phyloP scores from a whole-genome alignment of 2,329 filamentous ascomycete genomes.

The Aureobasidium mangrovei region DNA sequence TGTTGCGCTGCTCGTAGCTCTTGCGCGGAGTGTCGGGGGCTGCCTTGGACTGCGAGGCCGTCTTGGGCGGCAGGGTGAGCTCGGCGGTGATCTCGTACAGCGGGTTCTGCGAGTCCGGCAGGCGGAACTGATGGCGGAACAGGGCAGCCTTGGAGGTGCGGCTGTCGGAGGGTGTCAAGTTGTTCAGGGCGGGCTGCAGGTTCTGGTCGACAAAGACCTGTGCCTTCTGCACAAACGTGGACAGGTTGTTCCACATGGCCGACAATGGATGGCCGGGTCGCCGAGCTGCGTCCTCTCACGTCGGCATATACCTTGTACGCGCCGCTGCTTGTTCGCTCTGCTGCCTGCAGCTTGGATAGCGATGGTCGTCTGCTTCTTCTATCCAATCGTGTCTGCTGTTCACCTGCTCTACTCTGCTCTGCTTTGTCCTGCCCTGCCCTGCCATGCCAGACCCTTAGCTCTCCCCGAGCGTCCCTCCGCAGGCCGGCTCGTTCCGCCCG shows the following conservation, averaged over 20 bases:
- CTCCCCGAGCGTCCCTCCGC: too few species aligned
- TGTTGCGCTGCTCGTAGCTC: slow-evolving; percentile 55
- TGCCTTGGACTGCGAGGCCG: slow-evolving; percentile 29
- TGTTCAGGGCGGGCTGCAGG: slow-evolving; percentile 48
- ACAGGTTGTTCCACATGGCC: slow-evolving; percentile 55
- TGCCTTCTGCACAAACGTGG: slow-evolving; percentile 87
- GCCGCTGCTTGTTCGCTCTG: too few species aligned
- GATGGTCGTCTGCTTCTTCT: too few species aligned
- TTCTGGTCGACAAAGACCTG: slow-evolving; percentile 91
- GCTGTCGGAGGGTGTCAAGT: slow-evolving; percentile 59
- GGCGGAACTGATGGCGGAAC: slow-evolving; percentile 93
- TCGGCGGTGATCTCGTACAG: slow-evolving; percentile 95
- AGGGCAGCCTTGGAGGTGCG: slow-evolving; percentile 85
- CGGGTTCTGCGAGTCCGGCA: slow-evolving; percentile 84
- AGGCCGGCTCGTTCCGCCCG: too few species aligned
- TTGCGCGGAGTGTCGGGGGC: slow-evolving; percentile 20
- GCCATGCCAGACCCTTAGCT: too few species aligned
- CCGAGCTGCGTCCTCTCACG: too few species aligned
- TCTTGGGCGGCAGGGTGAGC: slow-evolving; percentile 67
- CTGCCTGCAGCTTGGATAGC: too few species aligned
- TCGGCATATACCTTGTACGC: too few species aligned
- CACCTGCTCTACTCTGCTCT: too few species aligned
- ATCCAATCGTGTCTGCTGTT: too few species aligned
- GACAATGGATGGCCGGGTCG: too few species aligned
- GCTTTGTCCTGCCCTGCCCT: too few species aligned